Conservation (phyloP, 345 rosid species). For the Eucalyptus regnans region DNA sequence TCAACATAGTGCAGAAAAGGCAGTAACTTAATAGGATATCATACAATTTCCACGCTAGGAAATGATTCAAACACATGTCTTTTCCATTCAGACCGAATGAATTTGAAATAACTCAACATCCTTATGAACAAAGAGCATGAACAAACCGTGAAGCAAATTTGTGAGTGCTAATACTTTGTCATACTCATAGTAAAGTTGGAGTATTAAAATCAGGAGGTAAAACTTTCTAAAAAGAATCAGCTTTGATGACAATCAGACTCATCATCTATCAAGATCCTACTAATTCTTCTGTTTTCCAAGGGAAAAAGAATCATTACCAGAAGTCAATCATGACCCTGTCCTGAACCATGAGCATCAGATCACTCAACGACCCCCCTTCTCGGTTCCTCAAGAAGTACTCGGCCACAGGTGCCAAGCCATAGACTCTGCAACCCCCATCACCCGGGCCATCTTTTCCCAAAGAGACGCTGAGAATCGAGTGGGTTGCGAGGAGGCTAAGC, state of each 20-base stretch:
- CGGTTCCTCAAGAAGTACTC: conserved; percentile 9
- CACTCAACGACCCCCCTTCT: conserved; percentile 12
- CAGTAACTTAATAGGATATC: neutral
- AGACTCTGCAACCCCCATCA: neutral
- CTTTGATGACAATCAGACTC: neutral
- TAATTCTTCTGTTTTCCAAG: neutral
- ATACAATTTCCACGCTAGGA: neutral
- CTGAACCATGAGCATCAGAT: conserved; percentile 1
- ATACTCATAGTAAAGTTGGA: neutral
- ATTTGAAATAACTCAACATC: neutral
- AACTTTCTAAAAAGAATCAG: neutral
- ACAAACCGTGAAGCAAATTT: neutral
- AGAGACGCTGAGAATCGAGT: conserved; percentile 14
- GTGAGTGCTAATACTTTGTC: neutral
- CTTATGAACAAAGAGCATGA: neutral
- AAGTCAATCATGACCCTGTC: conserved; percentile 4
- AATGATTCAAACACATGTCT: neutral
- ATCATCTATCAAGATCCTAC: neutral
- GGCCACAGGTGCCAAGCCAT: conserved; percentile 25
- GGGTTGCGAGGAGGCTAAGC: conserved; percentile 27
- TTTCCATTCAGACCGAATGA: neutral
- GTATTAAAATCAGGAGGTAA: neutral
- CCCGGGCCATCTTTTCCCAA: neutral
- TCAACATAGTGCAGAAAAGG: neutral
- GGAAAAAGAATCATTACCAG: conserved; percentile 6